Percentiles rank a stretch among this genome's conserved stretches.
phyloP scores from a whole-genome alignment of 768 basidiomycete genomes.

The Boletus tomentosulus region DNA sequence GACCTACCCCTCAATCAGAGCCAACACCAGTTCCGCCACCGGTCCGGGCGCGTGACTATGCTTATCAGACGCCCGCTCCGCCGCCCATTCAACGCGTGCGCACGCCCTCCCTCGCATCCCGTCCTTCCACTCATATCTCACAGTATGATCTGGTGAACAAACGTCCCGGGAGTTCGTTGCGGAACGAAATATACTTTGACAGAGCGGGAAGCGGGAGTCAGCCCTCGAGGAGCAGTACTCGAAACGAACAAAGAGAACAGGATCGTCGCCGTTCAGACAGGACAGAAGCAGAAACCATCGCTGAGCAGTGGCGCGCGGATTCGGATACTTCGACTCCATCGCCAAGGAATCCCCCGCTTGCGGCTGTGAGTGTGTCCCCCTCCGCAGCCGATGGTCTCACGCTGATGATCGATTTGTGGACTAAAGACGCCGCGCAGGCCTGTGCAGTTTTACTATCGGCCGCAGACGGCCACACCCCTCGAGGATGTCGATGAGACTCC shows the following conservation, averaged over 20 bases:
- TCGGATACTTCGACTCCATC: constrained; percentile 16
- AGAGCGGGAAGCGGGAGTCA: constrained; percentile 25
- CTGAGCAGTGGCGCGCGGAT: constrained; percentile 31
- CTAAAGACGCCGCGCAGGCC: constrained; percentile 18
- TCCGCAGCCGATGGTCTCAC: no score
- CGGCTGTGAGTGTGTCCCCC: constrained; percentile 16
- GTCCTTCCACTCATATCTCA: constrained; percentile 28
- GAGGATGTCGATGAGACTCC: constrained; percentile 16
- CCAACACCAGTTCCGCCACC: constrained; percentile 21
- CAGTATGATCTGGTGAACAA: constrained; percentile 30
- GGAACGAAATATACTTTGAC: constrained; percentile 21
- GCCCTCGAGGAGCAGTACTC: constrained; percentile 13
- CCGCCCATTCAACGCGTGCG: constrained; percentile 10
- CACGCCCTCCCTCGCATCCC: constrained; percentile 24
- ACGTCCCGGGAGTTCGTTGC: constrained; percentile 22
- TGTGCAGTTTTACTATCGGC: constrained; percentile 19
- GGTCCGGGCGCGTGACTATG: constrained; percentile 27
- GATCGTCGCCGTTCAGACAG: constrained; percentile 15
- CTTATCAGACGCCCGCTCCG: constrained; percentile 19
- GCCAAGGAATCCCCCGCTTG: constrained; percentile 14
- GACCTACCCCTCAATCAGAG: constrained; percentile 4
- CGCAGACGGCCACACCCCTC: constrained; percentile 27
- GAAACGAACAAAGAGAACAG: constrained; percentile 14
- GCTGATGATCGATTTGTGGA: constrained; percentile 5
- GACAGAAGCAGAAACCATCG: constrained; percentile 25